A percentile compares a stretch with the other conserved stretches of the same genome.
Conservation (phyloP, 163 green algal genomes). For the Prototheca stagnorum region DNA sequence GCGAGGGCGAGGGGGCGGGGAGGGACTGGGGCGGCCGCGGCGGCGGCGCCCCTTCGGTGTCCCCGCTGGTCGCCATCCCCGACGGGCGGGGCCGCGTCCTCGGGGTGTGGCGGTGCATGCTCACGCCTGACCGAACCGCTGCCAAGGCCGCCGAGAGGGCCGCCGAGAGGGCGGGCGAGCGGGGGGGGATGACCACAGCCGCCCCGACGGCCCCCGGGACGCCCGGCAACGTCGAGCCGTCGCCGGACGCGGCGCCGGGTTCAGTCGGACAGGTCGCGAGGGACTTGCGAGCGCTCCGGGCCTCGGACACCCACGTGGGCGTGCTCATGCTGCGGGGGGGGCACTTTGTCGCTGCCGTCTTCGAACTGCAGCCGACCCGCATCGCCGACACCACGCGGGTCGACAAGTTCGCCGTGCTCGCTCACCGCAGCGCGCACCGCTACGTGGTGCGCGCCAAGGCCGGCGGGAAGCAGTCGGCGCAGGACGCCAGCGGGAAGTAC, state of each 20-base stretch:
- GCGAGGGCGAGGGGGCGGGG: not conserved
- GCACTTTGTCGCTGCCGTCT: conserved; percentile 69
- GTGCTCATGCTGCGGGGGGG: conserved; percentile 64
- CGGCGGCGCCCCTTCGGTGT: conserved; percentile 24
- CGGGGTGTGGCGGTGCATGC: conserved; percentile 24
- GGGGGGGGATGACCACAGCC: too few relatives aligned
- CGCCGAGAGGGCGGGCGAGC: too few relatives aligned
- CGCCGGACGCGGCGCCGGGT: not conserved
- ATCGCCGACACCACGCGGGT: conserved; percentile 1
- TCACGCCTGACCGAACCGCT: conserved; percentile 44
- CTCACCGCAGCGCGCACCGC: conserved; percentile 69
- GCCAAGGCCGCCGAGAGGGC: too few relatives aligned
- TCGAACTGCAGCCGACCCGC: conserved; percentile 16
- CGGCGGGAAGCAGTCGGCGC: conserved; percentile 69
- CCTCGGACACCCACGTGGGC: conserved; percentile 31
- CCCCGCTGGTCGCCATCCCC: not conserved
- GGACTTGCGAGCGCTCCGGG: conserved; percentile 21
- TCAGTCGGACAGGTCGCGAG: not conserved
- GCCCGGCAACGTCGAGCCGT: too few relatives aligned
- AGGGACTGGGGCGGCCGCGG: not conserved
- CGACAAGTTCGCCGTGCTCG: conserved; percentile 36
- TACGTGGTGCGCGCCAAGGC: conserved; percentile 73
- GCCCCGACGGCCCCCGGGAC: too few relatives aligned
- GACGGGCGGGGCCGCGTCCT: not conserved
- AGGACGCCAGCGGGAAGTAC: conserved; percentile 73